Base-by-base conservation (phyloP, 1,284 basidiomycete species). In the Athelia sp. region DNA sequence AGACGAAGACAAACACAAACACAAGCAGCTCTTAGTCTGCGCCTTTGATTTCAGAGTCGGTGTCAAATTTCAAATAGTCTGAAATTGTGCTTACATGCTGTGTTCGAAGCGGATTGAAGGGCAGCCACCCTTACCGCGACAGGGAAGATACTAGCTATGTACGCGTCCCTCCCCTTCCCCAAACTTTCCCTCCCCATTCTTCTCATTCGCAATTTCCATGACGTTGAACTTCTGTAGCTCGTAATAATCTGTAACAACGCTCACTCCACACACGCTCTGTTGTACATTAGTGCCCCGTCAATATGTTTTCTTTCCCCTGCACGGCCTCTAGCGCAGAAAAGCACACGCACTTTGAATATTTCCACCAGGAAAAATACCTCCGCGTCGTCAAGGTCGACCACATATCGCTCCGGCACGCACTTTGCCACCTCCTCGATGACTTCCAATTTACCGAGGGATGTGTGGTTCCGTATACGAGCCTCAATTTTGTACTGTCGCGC, bases 401-500 rank as follows among this genome's bases (percentile, higher is more conserved):
- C 75, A 55, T 85, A 83, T 9, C 71, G 74, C 47, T 71, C 68
- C 0, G 88, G 87, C 15, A 90, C 78, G 56, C 82, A 86, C 53
- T 76, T 72, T 0, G 84, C 89, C 23, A 91, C 71, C 46, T 76
- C 75, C 50, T 87, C 73, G 23, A 90, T 82, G 21, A 90, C 65
- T 4, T 61, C 67, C 45, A 75, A 70, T 10, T 84, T 76, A 8
- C 75, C 58, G 14, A 90, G 60, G 3, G 80, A 82, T 19, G 73
- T 84, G 57, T 91, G 88, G 58, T 90, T 90, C 35, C 89, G 78
- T 32, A 83, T 67, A 46, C 82, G 75, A 38, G 88, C 59, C 56
- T 91, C 88, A 40, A 91, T 79, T 62, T 90, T 90, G 69, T 88
- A 91, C 89, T 91, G 53, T 23, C 18, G 31, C 35, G 46, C n/a